Evolutionary conservation across 2,329 filamentous ascomycete genomes (phyloP).

Genomic region (Juglanconis oblonga): DNA sequence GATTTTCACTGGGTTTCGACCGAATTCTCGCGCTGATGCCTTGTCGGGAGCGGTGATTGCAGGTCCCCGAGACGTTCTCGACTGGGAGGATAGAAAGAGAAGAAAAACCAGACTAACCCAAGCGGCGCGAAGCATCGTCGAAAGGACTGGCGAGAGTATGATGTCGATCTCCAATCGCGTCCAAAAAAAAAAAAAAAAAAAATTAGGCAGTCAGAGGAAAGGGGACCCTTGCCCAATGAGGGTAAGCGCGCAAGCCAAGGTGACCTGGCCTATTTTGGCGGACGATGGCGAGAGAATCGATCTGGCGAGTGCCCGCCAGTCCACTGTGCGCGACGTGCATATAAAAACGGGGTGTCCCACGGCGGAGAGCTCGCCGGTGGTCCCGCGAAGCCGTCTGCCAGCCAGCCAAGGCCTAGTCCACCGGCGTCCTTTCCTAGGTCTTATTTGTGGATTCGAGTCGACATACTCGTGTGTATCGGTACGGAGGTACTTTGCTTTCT

Average conservation of each 20-base stretch:
- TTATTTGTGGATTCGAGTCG: background rate
- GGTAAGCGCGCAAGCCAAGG: slow-evolving; percentile 9
- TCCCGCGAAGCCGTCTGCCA: background rate
- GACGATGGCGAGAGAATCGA: background rate
- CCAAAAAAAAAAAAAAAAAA: too few relatives aligned
- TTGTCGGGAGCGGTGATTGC: too few relatives aligned
- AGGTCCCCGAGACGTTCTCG: too few relatives aligned
- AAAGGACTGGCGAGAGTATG: background rate
- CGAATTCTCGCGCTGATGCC: too few relatives aligned
- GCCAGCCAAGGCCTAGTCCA: background rate
- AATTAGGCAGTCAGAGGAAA: slow-evolving; percentile 4
- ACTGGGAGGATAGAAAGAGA: too few relatives aligned
- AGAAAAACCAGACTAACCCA: too few relatives aligned
- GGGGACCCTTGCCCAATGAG: slow-evolving; percentile 11
- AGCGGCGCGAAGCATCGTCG: background rate
- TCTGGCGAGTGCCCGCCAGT: background rate
- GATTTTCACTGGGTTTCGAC: too few relatives aligned
- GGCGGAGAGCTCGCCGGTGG: slow-evolving; percentile 1
- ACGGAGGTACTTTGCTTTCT: slow-evolving; percentile 9
- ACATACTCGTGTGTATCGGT: background rate
- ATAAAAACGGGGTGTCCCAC: slow-evolving; percentile 18
- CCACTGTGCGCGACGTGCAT: slow-evolving; percentile 13
- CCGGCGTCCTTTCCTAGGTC: background rate
- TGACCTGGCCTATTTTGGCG: background rate
- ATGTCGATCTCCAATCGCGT: slow-evolving; percentile 7